phyloP scores from a whole-genome alignment of 768 basidiomycete species.

The Russula vinacea region DNA sequence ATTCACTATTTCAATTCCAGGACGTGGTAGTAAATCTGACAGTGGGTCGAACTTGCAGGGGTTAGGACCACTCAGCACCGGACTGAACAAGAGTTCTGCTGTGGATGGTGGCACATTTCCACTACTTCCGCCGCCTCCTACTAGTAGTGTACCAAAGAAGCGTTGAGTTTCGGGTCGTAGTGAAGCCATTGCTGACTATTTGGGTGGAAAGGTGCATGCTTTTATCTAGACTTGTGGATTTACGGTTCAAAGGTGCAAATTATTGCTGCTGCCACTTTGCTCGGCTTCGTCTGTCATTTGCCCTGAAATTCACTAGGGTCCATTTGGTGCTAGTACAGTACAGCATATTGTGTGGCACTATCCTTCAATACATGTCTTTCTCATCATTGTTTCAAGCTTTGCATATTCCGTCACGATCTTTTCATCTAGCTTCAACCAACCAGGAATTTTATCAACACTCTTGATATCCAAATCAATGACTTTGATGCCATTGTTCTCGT shows the following conservation, averaged over 20 bases:
- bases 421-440: constrained; percentile 73
- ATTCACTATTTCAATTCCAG: constrained; percentile 87
- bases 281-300: neutral
- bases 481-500: constrained; percentile 44
- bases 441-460: constrained; percentile 54
- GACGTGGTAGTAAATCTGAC: constrained; percentile 49
- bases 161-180: constrained; percentile 31
- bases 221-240: neutral
- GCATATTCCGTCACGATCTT: constrained; percentile 55
- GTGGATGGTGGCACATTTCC: constrained; percentile 50
- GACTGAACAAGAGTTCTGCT: constrained; percentile 17
- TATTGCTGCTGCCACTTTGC: neutral
- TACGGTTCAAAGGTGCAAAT: too few relatives aligned
- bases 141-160: constrained; percentile 49
- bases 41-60: constrained; percentile 38
- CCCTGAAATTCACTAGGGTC: neutral
- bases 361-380: constrained; percentile 24
- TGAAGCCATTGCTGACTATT: neutral
- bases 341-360: neutral
- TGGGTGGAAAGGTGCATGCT: neutral
- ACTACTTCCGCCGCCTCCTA: constrained; percentile 79
- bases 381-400: constrained; percentile 12
- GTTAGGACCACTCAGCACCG: constrained; percentile 19
- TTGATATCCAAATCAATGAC: constrained; percentile 90
- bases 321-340: neutral